Base-by-base conservation (phyloP, 2,329 filamentous ascomycete species). In the Alternaria sp. region DNA sequence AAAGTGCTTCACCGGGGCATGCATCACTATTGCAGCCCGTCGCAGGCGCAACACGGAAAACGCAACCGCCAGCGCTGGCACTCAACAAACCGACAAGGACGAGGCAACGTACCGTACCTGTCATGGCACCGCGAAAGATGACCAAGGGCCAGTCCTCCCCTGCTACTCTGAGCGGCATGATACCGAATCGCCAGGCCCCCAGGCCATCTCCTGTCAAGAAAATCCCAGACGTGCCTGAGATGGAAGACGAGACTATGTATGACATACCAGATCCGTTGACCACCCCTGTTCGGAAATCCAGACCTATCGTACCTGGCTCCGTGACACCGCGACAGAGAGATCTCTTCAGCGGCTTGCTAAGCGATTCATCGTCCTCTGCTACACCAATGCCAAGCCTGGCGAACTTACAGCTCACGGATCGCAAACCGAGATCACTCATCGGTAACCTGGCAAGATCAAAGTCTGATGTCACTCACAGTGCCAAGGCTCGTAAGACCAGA, bases 261-360 rank as follows among this genome's bases (percentile, higher is more conserved):
- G 76, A 78, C n/a, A 75, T 78, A 25, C 69, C 63, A 55, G 69
- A 74, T 14, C 44, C 71, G 18, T 54, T 65, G 1, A 67, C 71
- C 15, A 77, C 77, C 12, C 65, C 68, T 49, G 63, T 60, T 25
- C 70, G 65, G 11, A 21, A 59, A 15, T 56, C 62, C 6, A 69
- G 66, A 45, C 30, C 53, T 6, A 26, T 51, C n/a, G 61, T 63
- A 7, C 66, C 72, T 47, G 75, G 74, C 18, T 77, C 78, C 2
- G 71, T 78, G 5, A 81, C 79, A 18, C 79, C 79, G 10, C 74
- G 75, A 20, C 78, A 81, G 47, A 76, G 73, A 28, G 67, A 71
- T 12, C 66, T 80, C 14, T 80, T 80, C 62, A 72, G 67, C 28
- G 75, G 75, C 47, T 58, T 80, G 11, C 46, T 80, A 12, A 72